These are phyloP conservation scores for Marchantia paleacea DNA, from an alignment of 225 moss, liverwort and hornwort genomes.

Conservation along the genomic window DNA sequence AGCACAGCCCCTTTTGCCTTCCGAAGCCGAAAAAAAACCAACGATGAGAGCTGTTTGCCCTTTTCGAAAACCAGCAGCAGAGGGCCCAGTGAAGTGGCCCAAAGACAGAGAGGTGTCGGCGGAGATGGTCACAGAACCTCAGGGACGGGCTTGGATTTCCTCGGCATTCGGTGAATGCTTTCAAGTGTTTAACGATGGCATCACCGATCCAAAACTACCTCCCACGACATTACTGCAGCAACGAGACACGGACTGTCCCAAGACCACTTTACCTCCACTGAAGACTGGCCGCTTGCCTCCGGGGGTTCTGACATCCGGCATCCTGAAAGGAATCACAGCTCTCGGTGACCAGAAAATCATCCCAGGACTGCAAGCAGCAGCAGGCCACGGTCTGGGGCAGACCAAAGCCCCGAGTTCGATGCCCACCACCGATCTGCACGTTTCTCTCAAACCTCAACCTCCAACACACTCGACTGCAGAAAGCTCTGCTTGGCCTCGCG, in stretches of 20 bases:
- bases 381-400: not conserved
- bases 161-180: slow-evolving; percentile 59
- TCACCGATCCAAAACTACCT: slow-evolving; percentile 47
- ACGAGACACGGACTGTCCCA: slow-evolving; percentile 21
- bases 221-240: slow-evolving; percentile 40
- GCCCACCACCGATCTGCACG: not conserved
- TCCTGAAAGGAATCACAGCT: slow-evolving; percentile 31
- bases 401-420: not conserved
- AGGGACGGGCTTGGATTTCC: slow-evolving; percentile 43
- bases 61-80: slow-evolving; percentile 13
- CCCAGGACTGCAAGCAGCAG: not conserved
- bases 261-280: slow-evolving; percentile 30
- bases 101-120: slow-evolving; percentile 30
- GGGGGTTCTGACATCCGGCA: slow-evolving; percentile 17
- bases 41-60: slow-evolving; percentile 21
- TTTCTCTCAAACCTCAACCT: not conserved
- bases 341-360: slow-evolving; percentile 19
- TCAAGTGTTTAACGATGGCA: slow-evolving; percentile 54
- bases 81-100: slow-evolving; percentile 17
- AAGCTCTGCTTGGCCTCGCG: not conserved
- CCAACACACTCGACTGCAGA: not conserved
- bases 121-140: slow-evolving; percentile 41
- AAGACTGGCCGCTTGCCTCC: slow-evolving; percentile 23
- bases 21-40: not conserved
- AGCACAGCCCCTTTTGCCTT: not conserved